Evolutionary conservation across 495 filamentous ascomycete species (phyloP), one percentile per base, ranked within the genome.

Genomic region (Chlorociboria aeruginascens): DNA sequence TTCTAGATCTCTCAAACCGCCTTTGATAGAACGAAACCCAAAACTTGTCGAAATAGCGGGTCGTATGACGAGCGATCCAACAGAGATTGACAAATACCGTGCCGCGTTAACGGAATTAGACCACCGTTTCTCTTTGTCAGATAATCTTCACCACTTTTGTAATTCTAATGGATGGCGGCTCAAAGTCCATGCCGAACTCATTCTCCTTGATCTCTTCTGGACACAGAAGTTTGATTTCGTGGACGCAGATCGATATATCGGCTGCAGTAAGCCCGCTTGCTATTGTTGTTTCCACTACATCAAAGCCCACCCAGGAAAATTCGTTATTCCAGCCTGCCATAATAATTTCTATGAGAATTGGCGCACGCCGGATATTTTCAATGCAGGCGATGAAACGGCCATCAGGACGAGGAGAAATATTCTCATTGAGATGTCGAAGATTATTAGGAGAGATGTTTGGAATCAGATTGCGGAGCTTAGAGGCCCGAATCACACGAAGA

Each of bases 201-300:
- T 46, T 8, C 14, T 51, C 1, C 28, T 51, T 7, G 49, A 51
- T 32, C 12, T 28, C 20, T 45, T 46, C 16, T 51, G 36, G 43
- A 45, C 4, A 10, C 12, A 33, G 8, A 6, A 42, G 0, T 8
- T 46, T 7, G 28, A 48, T 8, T 53, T 53, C 12, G 44, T 45
- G 12, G 45, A 36, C 8, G 35, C 14, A 17, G 45, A 53, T 32
- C 16, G 17, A 32, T 45, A 38, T 20, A 49, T 53, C 29, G 45
- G 33, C 9, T 36, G 35, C 7, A 48, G 45, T 13, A 53, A 53
- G 17, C 37, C 45, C 7, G 45, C 50, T 16, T 53, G 50, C 38
- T 53, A 53, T 38, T 44, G 38, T 8, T 53, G 50, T 33, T 45
- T 36, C 17, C 45, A 43, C 13, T 53, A 48, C 40, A 53, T 48